Percentiles rank a stretch among this genome's conserved stretches.
phyloP scores from a whole-genome alignment of 371 early-diverging fungal genomes.

The Mortierella sp. region DNA sequence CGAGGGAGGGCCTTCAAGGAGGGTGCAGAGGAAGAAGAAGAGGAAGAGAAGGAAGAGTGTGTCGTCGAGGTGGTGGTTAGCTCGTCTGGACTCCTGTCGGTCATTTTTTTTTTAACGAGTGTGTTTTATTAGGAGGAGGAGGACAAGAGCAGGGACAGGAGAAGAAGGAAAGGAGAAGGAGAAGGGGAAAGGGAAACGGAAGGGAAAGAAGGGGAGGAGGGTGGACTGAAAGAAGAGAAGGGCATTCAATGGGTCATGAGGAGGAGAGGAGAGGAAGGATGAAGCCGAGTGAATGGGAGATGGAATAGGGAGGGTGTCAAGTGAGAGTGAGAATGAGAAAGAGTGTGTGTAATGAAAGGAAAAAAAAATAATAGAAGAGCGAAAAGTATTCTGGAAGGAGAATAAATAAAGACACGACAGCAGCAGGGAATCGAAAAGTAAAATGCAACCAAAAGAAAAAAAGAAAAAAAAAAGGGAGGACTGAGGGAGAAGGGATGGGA shows the following conservation, averaged over 20 bases:
- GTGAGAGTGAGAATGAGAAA: background rate
- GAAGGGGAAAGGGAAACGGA: background rate
- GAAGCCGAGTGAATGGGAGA: background rate
- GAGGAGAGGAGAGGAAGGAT: background rate
- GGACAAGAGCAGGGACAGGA: background rate
- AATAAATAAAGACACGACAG: background rate
- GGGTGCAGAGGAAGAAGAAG: background rate
- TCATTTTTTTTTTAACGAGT: slow-evolving; percentile 19
- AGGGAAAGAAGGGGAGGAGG: background rate
- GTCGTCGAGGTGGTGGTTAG: slow-evolving; percentile 7
- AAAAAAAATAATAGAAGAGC: background rate
- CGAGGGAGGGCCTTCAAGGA: slow-evolving; percentile 41
- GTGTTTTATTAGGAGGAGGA: background rate
- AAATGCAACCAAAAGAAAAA: too few species aligned
- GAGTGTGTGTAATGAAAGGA: background rate
- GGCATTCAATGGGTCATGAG: slow-evolving; percentile 19
- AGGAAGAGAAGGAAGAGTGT: slow-evolving; percentile 5
- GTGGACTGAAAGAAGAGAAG: background rate
- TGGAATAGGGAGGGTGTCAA: background rate
- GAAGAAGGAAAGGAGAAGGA: background rate
- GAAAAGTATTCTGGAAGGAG: background rate
- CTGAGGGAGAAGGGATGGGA: background rate
- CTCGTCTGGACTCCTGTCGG: slow-evolving; percentile 29
- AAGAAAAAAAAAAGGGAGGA: background rate
- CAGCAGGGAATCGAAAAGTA: too few species aligned